Conservation (phyloP, 129 eudicot species). For the Flaveria brownii region DNA sequence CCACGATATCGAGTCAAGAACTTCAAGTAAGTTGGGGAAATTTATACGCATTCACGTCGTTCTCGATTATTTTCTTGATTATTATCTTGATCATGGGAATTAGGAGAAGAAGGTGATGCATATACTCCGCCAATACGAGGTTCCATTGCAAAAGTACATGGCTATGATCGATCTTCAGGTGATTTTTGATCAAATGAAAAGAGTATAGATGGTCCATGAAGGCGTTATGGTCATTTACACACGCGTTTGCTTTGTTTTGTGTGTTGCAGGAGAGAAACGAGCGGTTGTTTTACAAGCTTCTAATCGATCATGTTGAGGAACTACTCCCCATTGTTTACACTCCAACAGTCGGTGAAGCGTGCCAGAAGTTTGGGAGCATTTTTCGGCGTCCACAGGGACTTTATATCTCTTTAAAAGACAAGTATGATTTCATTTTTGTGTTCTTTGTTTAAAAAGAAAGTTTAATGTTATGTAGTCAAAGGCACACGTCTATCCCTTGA, state of each 20-base stretch:
- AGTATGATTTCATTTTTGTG: constrained; percentile 37
- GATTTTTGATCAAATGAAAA: background rate
- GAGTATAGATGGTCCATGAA: background rate
- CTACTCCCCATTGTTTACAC: constrained; percentile 84
- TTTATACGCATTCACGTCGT: background rate
- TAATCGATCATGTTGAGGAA: constrained; percentile 86
- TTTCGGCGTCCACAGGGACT: constrained; percentile 92
- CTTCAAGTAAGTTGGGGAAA: constrained; percentile 50
- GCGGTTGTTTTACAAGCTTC: constrained; percentile 79
- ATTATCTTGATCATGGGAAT: constrained; percentile 14
- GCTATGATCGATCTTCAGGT: constrained; percentile 98
- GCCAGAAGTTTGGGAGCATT: constrained; percentile 93
- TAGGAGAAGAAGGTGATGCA: constrained; percentile 76
- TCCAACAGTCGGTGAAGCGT: constrained; percentile 93
- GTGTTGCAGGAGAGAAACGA: constrained; percentile 79
- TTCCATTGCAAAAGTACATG: constrained; percentile 85
- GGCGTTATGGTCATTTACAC: background rate
- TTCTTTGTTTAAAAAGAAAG: background rate
- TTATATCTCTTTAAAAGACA: constrained; percentile 79
- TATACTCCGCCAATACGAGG: constrained; percentile 63
- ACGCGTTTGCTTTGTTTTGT: background rate
- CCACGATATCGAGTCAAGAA: constrained; percentile 60
- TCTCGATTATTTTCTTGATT: constrained; percentile 2
- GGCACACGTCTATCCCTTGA: too few relatives aligned
- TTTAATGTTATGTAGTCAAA: too few relatives aligned